A percentile compares a stretch with the other conserved stretches of the same genome.
These are phyloP conservation scores for Lomentospora prolificans DNA, from an alignment of 2,329 filamentous ascomycete species.

Conservation along the genomic window DNA sequence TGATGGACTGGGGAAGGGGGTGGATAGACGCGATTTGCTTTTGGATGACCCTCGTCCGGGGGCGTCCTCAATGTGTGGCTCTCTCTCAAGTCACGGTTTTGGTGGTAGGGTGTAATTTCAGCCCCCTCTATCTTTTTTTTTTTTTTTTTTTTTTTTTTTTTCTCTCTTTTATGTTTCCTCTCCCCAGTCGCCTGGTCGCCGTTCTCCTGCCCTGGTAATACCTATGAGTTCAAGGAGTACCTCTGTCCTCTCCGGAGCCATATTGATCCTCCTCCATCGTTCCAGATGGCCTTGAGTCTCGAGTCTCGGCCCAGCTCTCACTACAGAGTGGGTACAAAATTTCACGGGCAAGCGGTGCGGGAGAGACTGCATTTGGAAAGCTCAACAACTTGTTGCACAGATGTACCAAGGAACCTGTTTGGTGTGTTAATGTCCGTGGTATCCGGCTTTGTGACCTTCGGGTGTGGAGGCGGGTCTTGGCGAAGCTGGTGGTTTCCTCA, in stretches of 20 bases:
- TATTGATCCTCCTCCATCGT: background rate
- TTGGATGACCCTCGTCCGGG: background rate
- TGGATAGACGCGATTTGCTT: background rate
- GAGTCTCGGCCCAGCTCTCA: background rate
- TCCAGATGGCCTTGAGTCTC: background rate
- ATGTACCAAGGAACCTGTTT: background rate
- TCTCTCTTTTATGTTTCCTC: too few relatives aligned
- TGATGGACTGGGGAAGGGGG: slow-evolving; percentile 1
- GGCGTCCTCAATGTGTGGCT: background rate
- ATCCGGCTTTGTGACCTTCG: background rate
- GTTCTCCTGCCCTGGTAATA: background rate
- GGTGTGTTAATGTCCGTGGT: background rate
- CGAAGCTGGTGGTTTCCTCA: background rate
- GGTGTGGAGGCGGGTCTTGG: background rate
- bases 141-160: too few relatives aligned
- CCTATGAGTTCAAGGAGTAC: background rate
- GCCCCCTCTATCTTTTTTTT: background rate
- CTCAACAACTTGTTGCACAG: background rate
- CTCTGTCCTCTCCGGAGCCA: background rate
- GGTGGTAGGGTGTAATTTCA: background rate
- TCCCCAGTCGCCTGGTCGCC: too few relatives aligned
- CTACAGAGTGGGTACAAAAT: background rate
- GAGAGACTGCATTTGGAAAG: background rate
- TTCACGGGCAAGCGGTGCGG: background rate
- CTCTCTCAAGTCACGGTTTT: background rate